Base-by-base conservation (phyloP, 768 basidiomycete genomes). In the Podaxis mareebaensis region DNA sequence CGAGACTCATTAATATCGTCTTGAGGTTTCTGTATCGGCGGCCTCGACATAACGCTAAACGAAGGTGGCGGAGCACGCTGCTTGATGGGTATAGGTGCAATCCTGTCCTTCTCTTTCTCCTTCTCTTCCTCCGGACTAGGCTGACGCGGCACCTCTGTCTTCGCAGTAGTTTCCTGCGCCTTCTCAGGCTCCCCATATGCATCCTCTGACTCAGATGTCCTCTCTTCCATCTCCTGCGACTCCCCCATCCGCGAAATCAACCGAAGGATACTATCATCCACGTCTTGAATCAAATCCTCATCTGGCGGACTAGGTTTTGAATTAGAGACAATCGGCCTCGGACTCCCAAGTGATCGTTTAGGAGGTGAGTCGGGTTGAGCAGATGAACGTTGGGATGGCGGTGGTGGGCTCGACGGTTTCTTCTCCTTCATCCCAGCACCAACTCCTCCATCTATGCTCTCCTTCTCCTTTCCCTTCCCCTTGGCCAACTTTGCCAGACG, bases 31-130 rank as follows among this genome's bases (percentile, higher is more conserved):
- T 71, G 70, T 30, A 83, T 71, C 53, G 79, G 75, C 22, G 87
- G 86, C 22, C 87, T 75, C 20, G 86, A 87, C 2, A 83, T 85
- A 52, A 89, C 87, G 63, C 83, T 84, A 68, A 89, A 89, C 28
- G 85, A 77, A 6, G 85, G 81, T 10, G 80, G 80, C 3, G 86
- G 83, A 53, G 81, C 74, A 36, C 85, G 80, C 68, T 81, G 77
- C 65, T 82, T 84, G 65, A 89, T 87, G 24, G 82, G 82, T 53
- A 87, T 87, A 8, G 87, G 87, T 20, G 83, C 78, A 57, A 85
- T 73, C 69, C 71, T 73, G 61, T 68, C 64, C 52, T 66, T 53
- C 64, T 61, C 40, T 60, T 54, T n/a, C 38, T 63, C 64, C 39
- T 67, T 54, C 26, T 46, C 60, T 12, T n/a, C 20, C 44, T 46